A percentile compares a stretch with the other conserved stretches of the same genome.
Evolutionary conservation across 176 grass and related monocot species (phyloP).

Genomic region (Juncus effusus): DNA sequence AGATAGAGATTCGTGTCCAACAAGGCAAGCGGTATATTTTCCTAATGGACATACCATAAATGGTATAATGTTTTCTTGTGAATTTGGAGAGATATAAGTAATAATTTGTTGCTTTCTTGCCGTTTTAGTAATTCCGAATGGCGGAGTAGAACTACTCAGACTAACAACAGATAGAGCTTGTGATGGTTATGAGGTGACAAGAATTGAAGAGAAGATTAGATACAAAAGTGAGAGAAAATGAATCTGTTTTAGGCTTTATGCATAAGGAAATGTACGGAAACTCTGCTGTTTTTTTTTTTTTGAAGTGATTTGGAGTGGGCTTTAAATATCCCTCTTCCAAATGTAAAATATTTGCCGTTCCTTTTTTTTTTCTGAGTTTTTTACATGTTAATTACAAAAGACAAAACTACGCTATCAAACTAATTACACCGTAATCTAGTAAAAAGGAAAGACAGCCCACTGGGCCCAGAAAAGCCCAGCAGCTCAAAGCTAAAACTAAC

Average conservation of each 20-base stretch:
- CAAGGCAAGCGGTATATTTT: constrained; percentile 57
- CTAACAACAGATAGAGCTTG: neutral
- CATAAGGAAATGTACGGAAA: neutral
- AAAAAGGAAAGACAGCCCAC: no score
- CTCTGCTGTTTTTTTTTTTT: no score
- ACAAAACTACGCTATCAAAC: no score
- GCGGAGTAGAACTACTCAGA: constrained; percentile 5
- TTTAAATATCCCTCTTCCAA: no score
- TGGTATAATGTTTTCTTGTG: constrained; percentile 34
- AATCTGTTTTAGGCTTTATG: constrained; percentile 8
- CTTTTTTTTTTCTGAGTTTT: no score
- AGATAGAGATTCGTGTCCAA: constrained; percentile 44
- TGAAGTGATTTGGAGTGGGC: no score
- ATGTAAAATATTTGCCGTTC: no score
- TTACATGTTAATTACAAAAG: no score
- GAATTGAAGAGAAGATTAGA: constrained; percentile 8
- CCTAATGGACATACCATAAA: constrained; percentile 66
- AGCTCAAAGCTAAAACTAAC: no score
- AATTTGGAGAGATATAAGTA: constrained; percentile 37
- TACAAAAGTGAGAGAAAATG: constrained; percentile 25
- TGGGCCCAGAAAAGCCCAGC: no score
- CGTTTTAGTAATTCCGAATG: constrained; percentile 48
- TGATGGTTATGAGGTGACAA: neutral
- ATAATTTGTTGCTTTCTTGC: constrained; percentile 81
- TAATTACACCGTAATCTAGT: no score